Evolutionary conservation across 2,329 filamentous ascomycete genomes (phyloP), one percentile per base, ranked within the genome.

Genomic region (Samsoniella hepiali): DNA sequence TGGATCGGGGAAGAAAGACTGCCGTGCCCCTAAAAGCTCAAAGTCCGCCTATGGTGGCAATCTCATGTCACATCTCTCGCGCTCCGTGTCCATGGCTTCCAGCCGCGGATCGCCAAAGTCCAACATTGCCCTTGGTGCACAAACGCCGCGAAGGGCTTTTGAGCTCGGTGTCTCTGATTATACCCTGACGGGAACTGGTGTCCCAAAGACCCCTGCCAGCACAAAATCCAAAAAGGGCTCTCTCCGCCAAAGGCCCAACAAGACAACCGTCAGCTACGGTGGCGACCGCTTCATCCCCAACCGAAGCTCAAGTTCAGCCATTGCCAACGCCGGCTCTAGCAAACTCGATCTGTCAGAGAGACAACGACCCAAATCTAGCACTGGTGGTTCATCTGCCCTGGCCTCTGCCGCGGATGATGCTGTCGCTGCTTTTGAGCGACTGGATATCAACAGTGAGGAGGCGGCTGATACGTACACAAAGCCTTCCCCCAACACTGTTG

Each of bases 231-330:
- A 83, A 72, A 88, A 89, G 73, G 74, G 67, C 11, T 71, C 79
- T 15, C 70, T 83, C 13, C 77, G 82, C 71, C 75, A 83, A 74
- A 84, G 87, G 81, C 68, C 82, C 65, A 91, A 77, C 72, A 96
- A 96, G 85, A 94, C 91, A 15, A 92, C 90, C 1, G 76, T 93
- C 64, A 88, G 86, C 76, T 95, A 94, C 71, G 84, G 86, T 55
- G 92, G 88, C 45, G 95, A 99, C 76, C 89, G 95, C 60, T 99
- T 98, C 81, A 98, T 99, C 69, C 94, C 95, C 69, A 97, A 96
- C 82, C 90, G 95, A 38, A 85, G 85, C 57, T 91, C 93, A 68
- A 97, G 93, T 81, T 95, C 96, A 59, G 93, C 90, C 63, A 90
- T 97, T 73, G 83, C 88, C 72, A 93, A 93, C 69, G 85, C 85